Conservation (phyloP, 2,329 filamentous ascomycete genomes). For the Teratosphaeria epicoccoides region DNA sequence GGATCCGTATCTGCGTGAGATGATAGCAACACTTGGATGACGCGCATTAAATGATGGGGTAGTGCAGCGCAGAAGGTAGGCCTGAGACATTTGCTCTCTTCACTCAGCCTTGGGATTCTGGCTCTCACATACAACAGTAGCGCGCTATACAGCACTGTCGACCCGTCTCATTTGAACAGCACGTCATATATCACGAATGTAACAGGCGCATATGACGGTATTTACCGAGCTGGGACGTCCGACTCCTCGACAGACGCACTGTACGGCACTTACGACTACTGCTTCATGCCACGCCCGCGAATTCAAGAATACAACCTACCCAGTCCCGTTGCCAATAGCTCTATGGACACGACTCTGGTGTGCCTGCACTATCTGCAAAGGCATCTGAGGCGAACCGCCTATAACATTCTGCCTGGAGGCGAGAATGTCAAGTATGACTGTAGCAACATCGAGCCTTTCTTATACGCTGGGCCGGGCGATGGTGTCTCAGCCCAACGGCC, state of each 20-base stretch:
- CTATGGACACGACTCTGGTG: not conserved
- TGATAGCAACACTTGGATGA: not conserved
- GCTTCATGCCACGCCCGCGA: not conserved
- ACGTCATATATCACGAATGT: not conserved
- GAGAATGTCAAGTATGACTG: not conserved
- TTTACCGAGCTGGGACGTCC: not conserved
- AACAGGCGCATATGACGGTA: not conserved
- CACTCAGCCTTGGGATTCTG: not conserved
- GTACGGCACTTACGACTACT: constrained; percentile 1
- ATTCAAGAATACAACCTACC: not conserved
- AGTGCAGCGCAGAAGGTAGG: not conserved
- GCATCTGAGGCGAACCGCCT: not conserved
- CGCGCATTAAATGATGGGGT: not conserved
- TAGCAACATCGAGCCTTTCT: not conserved
- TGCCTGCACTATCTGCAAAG: not conserved
- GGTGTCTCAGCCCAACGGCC: not conserved
- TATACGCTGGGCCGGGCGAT: not conserved
- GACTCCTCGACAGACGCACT: not conserved
- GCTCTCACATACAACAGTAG: not conserved
- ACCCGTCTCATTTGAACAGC: not conserved
- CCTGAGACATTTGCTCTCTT: not conserved
- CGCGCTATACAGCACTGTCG: not conserved
- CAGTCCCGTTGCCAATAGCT: not conserved
- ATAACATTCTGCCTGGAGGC: not conserved
- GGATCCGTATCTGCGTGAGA: not conserved